These are phyloP conservation scores for Venturia asperata DNA, from an alignment of 2,329 filamentous ascomycete genomes.

Conservation along the genomic window DNA sequence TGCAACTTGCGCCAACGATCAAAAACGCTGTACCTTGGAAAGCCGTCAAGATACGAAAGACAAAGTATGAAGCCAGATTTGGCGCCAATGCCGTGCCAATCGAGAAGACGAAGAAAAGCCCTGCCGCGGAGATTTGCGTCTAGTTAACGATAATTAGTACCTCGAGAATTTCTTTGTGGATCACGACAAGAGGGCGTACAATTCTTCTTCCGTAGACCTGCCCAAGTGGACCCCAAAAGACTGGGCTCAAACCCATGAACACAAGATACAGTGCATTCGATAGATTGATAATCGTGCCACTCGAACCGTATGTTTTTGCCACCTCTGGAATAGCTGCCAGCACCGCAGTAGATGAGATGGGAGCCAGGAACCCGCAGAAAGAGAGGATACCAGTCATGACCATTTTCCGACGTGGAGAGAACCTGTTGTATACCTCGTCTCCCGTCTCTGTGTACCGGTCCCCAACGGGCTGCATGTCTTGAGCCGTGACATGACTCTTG, in stretches of 20 bases:
- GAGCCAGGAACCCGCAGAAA: constrained; percentile 69
- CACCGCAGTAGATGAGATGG: constrained; percentile 66
- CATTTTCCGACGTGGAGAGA: constrained; percentile 55
- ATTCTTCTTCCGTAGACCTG: constrained; percentile 42
- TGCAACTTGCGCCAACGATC: constrained; percentile 61
- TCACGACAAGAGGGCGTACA: constrained; percentile 32
- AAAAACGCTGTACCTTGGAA: constrained; percentile 71
- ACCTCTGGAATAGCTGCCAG: constrained; percentile 69
- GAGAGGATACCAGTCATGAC: constrained; percentile 63
- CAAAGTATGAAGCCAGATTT: constrained; percentile 62
- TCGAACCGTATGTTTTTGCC: constrained; percentile 56
- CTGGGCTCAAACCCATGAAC: constrained; percentile 60
- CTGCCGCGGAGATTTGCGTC: constrained; percentile 10
- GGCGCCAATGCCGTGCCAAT: constrained; percentile 65
- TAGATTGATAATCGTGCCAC: constrained; percentile 62
- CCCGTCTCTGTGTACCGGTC: constrained; percentile 36
- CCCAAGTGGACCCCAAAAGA: constrained; percentile 58
- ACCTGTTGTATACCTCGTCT: constrained; percentile 56
- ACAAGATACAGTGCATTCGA: constrained; percentile 70
- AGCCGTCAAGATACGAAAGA: constrained; percentile 67
- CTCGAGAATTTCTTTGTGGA: neutral
- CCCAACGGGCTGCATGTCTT: constrained; percentile 25
- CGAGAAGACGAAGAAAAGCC: constrained; percentile 60
- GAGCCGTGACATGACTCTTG: constrained; percentile 27
- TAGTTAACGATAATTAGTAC: neutral